Base-by-base conservation (phyloP, 768 basidiomycete species). In the Rhodotorula babjevae region DNA sequence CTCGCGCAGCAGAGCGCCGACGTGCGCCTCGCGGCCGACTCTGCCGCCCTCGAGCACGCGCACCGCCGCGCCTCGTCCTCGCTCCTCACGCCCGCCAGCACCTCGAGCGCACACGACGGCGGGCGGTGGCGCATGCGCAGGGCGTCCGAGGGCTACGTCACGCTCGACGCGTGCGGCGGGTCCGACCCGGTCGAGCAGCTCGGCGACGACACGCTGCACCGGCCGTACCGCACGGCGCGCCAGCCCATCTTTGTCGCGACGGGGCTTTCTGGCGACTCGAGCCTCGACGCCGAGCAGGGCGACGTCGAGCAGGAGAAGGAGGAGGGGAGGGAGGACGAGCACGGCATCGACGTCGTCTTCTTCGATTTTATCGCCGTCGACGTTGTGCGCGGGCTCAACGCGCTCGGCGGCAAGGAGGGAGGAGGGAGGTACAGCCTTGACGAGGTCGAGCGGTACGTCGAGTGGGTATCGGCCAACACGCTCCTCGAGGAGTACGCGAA, bases 91-190 rank as follows among this genome's bases (percentile, higher is more conserved):
- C 25, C 7, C 56, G 7, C 23, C 52, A 6, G 6, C 6, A 0
- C 12, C 7, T 8, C 8, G 7, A 36, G 36, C 36, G 36, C 36
- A 9, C 36, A 36, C 36, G 36, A 36, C 36, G 27, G 25, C 18
- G 56, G 33, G 1, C 12, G 36, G 33, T 49, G 65, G 65, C 58
- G 65, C 27, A 50, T 23, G 25, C 31, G 8, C 25, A 36, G 84
- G n/a, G 72, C 78, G 77, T 90, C 89, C 1, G 80, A 87, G 29
- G 90, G 91, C 72, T 91, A 91, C 77, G 89, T 91, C 33, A 91
- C 90, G 10, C 76, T 61, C 52, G 78, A 77, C 29, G 61, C 65
- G 3, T 91, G 91, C 78, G 87, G 89, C 3, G 89, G 87, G 6
- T 1, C 19, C 16, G 55, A 46, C 56, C 14, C 5, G 9, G 60